Conservation (phyloP, 2,329 filamentous ascomycete genomes). For the Corniculantispora saksenae region DNA sequence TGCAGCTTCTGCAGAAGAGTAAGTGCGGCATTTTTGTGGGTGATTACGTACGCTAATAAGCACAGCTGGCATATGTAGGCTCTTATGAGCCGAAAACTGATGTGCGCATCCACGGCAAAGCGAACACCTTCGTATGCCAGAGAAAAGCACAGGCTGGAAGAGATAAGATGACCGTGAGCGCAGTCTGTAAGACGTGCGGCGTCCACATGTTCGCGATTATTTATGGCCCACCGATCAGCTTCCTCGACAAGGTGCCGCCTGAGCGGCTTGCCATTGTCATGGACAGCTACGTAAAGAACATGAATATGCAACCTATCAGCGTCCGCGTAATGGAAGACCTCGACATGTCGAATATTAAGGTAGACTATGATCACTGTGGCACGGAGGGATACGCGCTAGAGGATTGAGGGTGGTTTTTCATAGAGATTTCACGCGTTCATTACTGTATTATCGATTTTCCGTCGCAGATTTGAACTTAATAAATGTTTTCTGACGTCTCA, state of each 20-base stretch:
- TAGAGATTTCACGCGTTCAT: not conserved
- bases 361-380: not conserved
- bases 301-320: constrained; percentile 30
- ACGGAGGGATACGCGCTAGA: not conserved
- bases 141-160: constrained; percentile 25
- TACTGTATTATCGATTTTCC: no score
- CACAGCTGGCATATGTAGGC: constrained; percentile 30
- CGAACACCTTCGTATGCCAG: constrained; percentile 30
- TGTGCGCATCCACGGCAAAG: constrained; percentile 29
- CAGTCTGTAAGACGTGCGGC: constrained; percentile 32
- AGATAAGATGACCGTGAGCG: not conserved
- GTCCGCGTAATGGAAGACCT: constrained; percentile 28
- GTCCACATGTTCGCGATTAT: constrained; percentile 31
- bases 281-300: constrained; percentile 26
- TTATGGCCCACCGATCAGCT: constrained; percentile 31
- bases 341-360: constrained; percentile 7
- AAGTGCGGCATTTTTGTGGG: not conserved
- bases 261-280: constrained; percentile 28
- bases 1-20: constrained; percentile 35
- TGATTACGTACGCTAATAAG: not conserved
- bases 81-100: constrained; percentile 31
- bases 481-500: not conserved
- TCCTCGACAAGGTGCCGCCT: constrained; percentile 29
- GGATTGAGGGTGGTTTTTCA: not conserved
- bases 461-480: no score